Percentiles rank a stretch among this genome's conserved stretches.
phyloP scores from a whole-genome alignment of 2,329 filamentous ascomycete species.

The Mollisia scopiformis region DNA sequence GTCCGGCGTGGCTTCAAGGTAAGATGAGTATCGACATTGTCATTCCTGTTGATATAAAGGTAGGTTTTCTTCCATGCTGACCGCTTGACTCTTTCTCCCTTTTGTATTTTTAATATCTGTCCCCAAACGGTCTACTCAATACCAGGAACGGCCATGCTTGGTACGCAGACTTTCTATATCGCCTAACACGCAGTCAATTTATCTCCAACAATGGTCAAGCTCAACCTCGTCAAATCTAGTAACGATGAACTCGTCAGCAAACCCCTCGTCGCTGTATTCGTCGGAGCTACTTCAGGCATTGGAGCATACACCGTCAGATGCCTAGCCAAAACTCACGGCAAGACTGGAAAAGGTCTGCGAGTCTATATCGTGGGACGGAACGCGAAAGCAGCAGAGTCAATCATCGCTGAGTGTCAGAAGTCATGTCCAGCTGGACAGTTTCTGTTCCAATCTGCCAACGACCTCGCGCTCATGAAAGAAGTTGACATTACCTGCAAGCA shows the following conservation, averaged over 20 bases:
- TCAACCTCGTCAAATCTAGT: neutral
- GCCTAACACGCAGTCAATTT: neutral
- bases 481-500: conserved; percentile 35
- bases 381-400: conserved; percentile 30
- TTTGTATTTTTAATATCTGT: neutral
- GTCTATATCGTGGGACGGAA: conserved; percentile 39
- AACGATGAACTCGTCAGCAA: conserved; percentile 9
- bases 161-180: neutral
- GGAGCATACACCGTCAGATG: conserved; percentile 1
- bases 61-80: neutral
- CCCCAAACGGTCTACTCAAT: too few species aligned
- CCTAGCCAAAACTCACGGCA: conserved; percentile 5
- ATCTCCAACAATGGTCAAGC: conserved; percentile 5
- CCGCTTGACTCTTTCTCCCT: neutral
- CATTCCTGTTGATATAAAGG: neutral
- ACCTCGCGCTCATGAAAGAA: conserved; percentile 38
- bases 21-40: neutral
- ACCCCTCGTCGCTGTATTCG: conserved; percentile 19
- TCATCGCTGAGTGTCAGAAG: conserved; percentile 34
- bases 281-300: conserved; percentile 16
- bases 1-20: neutral
- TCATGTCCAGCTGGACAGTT: conserved; percentile 37
- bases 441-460: conserved; percentile 35
- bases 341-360: conserved; percentile 30
- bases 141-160: neutral